Evolutionary conservation across 1,284 basidiomycete species (phyloP).

Genomic region (Cryptococcus sp.): DNA sequence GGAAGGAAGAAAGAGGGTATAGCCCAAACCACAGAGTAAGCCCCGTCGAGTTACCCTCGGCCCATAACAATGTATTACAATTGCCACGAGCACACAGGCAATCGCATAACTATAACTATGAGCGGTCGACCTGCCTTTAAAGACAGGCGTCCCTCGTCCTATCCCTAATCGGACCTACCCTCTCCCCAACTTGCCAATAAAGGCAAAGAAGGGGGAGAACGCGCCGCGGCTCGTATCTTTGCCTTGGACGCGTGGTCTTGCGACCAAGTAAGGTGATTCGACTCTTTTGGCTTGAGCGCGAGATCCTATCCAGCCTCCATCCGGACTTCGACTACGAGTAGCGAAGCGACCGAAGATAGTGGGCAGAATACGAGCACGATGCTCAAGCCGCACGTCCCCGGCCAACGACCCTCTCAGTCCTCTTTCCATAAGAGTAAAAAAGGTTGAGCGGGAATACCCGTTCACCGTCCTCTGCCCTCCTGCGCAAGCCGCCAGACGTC

Average conservation of each 20-base stretch:
- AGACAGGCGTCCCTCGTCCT: constrained; percentile 5
- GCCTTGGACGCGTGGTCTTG: constrained; percentile 16
- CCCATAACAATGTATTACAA: not conserved
- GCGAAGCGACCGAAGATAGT: not conserved
- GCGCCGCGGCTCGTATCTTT: constrained; percentile 47
- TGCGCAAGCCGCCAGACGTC: no score
- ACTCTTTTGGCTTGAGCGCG: no score
- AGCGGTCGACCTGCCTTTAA: constrained; percentile 21
- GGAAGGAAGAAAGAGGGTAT: constrained; percentile 10
- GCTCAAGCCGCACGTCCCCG: no score
- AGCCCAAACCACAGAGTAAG: constrained; percentile 52
- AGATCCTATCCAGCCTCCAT: no score
- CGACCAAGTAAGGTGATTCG: no score
- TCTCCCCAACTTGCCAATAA: not conserved
- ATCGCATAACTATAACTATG: constrained; percentile 53
- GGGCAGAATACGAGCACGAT: no score
- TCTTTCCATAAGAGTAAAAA: not conserved
- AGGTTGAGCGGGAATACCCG: constrained; percentile 1
- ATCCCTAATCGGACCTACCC: not conserved
- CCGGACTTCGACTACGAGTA: not conserved
- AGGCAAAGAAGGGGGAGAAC: constrained; percentile 2
- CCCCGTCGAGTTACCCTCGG: constrained; percentile 51
- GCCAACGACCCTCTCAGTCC: no score
- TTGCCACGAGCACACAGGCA: constrained; percentile 28
- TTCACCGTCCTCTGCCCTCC: not conserved